phyloP scores from a whole-genome alignment of 2,329 filamentous ascomycete species.

The Parastagonospora avenae region DNA sequence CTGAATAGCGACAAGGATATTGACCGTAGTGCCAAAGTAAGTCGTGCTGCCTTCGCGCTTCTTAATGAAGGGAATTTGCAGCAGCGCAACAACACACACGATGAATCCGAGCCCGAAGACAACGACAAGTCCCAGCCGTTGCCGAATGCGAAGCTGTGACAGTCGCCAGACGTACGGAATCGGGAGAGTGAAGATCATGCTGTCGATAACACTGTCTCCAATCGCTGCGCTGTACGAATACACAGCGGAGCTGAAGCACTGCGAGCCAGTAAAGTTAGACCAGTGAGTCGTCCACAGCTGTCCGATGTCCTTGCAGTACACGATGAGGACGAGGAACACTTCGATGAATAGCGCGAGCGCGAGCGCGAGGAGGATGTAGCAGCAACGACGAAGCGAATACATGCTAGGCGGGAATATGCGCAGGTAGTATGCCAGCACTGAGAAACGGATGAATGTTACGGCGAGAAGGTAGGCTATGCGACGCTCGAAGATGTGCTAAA shows the following conservation, averaged over 20 bases:
- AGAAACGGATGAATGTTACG: conserved; percentile 41
- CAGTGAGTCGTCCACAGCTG: conserved; percentile 30
- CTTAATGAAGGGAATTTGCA: conserved; percentile 36
- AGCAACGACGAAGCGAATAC: conserved; percentile 18
- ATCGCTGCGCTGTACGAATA: conserved; percentile 37
- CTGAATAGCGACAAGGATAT: conserved; percentile 33
- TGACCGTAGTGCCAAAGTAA: conserved; percentile 35
- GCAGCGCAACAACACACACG: conserved; percentile 32
- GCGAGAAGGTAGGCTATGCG: conserved; percentile 44
- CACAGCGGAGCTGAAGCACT: conserved; percentile 31
- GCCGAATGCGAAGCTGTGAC: conserved; percentile 22
- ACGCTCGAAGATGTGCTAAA: conserved; percentile 33
- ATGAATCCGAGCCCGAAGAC: conserved; percentile 33
- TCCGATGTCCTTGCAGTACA: conserved; percentile 27
- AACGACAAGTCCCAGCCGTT: conserved; percentile 26
- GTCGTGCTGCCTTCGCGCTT: conserved; percentile 18
- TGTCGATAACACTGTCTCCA: conserved; percentile 31
- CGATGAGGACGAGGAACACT: conserved; percentile 28
- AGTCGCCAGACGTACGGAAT: conserved; percentile 32
- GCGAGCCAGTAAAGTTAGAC: conserved; percentile 23
- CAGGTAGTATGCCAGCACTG: conserved; percentile 43
- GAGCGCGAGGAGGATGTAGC: conserved; percentile 24
- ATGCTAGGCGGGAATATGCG: conserved; percentile 40
- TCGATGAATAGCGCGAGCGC: conserved; percentile 23
- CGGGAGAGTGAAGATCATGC: conserved; percentile 32